Evolutionary conservation across 257 asterid genomes (phyloP), one percentile per base, ranked within the genome.

Genomic region (Dorcoceras hygrometricum): DNA sequence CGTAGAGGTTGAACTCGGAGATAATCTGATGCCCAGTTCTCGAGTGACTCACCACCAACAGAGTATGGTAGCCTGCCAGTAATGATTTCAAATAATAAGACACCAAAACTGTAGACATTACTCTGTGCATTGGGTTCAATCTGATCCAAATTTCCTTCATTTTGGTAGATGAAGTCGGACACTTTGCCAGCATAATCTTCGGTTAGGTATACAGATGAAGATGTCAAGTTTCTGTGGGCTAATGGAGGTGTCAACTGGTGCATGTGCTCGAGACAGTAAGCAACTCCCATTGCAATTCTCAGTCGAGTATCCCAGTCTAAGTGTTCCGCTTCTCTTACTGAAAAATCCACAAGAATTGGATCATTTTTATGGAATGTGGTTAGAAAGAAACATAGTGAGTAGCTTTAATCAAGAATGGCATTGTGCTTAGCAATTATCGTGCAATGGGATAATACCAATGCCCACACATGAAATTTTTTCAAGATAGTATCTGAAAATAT

Each of bases 241-340:
- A 86, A 24, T 1, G 92, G 80, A 14, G 96, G 95, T 4, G 76
- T 43, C 60, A 86, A 59, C 36, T 77, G 86, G 77, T 88, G 94
- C 91, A 88, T 82, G 83, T 86, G 81, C 55, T 84, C 89, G 5
- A 89, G 94, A 73, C 96, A 89, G 76, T 93, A 93, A 3, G 94
- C 83, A 39, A 86, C 77, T 57, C 97, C 98, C 96, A 93, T 89
- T 22, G 80, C 81, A 26, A 88, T 81, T 78, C 98, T 83, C 80
- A 93, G 23, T 46, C 98, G 80, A 79, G 57, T 77, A 3, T 65
- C 62, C 97, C 97, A 93, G 75, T 86, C 94, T 72, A 93, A 81
- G 84, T 86, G 97, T 68, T 90, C 98, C 8, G 97, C 86, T 84
- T 93, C 98, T 87, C 74, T 93, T 67, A 88, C 98, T 93, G 89